Conservation (phyloP, 768 basidiomycete species). For the Russula sp. region DNA sequence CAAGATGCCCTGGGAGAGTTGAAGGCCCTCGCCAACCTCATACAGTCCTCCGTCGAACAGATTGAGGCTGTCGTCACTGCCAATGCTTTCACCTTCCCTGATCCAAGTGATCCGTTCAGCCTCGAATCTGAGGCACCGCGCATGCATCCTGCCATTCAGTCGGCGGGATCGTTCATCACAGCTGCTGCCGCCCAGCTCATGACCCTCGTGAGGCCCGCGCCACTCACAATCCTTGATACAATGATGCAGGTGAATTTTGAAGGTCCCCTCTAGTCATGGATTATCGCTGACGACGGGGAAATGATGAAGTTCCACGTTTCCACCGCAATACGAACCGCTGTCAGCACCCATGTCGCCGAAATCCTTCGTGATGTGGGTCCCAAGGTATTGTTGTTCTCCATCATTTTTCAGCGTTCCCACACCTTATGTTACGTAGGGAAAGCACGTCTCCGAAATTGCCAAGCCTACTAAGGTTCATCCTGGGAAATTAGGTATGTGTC, state of each 20-base stretch:
- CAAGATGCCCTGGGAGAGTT: neutral
- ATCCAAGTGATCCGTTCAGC: neutral
- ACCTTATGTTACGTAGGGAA: slow-evolving; percentile 6
- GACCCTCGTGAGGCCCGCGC: neutral
- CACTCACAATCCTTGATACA: neutral
- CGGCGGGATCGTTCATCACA: slow-evolving; percentile 5
- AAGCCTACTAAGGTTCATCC: slow-evolving; percentile 25
- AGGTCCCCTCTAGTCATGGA: neutral
- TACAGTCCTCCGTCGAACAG: slow-evolving; percentile 1
- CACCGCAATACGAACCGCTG: neutral
- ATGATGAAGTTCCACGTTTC: neutral
- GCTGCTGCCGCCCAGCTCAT: neutral
- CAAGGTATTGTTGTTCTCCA: neutral
- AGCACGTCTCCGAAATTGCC: slow-evolving; percentile 34
- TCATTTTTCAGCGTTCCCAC: too few species aligned
- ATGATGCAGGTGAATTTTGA: neutral
- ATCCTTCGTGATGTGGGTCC: slow-evolving; percentile 19
- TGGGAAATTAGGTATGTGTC: slow-evolving; percentile 30
- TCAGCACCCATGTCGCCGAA: slow-evolving; percentile 6
- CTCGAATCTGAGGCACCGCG: neutral
- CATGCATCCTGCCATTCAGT: neutral
- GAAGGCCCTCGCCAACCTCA: slow-evolving; percentile 9
- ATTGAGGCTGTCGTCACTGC: neutral
- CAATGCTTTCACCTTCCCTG: neutral
- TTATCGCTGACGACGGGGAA: neutral